Conservation (phyloP, 768 basidiomycete species). For the Cystofilobasidium macerans region DNA sequence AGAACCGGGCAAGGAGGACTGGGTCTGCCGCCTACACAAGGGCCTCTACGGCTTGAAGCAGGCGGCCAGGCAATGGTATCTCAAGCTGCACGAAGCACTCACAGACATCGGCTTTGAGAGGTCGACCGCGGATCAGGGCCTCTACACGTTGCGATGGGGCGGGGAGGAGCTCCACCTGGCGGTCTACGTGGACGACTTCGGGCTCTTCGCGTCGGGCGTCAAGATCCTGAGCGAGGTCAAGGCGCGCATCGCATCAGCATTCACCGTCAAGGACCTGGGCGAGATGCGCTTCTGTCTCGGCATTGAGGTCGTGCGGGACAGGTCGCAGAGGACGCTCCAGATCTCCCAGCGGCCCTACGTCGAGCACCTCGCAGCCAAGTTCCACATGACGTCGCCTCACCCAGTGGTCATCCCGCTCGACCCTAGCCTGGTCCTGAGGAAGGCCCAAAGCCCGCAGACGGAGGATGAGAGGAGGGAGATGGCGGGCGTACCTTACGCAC, state of each 20-base stretch:
- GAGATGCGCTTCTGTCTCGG: slow-evolving; percentile 18
- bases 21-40: slow-evolving; percentile 14
- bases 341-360: slow-evolving; percentile 19
- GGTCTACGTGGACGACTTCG: slow-evolving; percentile 25
- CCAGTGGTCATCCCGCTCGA: not conserved
- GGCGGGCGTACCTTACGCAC: slow-evolving; percentile 11
- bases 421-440: slow-evolving; percentile 1
- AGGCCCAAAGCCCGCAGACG: not conserved
- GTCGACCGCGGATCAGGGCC: slow-evolving; percentile 2
- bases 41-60: slow-evolving; percentile 26
- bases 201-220: slow-evolving; percentile 11
- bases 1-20: slow-evolving; percentile 1
- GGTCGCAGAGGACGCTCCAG: not conserved
- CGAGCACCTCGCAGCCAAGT: slow-evolving; percentile 9
- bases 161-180: not conserved
- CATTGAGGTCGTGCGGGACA: slow-evolving; percentile 13
- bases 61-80: slow-evolving; percentile 22
- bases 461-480: slow-evolving; percentile 3
- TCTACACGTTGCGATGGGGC: not conserved
- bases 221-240: slow-evolving; percentile 13
- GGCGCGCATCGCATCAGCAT: not conserved
- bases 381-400: slow-evolving; percentile 1
- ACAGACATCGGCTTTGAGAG: slow-evolving; percentile 9
- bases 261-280: slow-evolving; percentile 20
- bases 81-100: slow-evolving; percentile 1